Percentiles rank a stretch among this genome's conserved stretches.
Evolutionary conservation across 371 early-diverging fungal genomes (phyloP).

Genomic region (Mucor velutinosus): DNA sequence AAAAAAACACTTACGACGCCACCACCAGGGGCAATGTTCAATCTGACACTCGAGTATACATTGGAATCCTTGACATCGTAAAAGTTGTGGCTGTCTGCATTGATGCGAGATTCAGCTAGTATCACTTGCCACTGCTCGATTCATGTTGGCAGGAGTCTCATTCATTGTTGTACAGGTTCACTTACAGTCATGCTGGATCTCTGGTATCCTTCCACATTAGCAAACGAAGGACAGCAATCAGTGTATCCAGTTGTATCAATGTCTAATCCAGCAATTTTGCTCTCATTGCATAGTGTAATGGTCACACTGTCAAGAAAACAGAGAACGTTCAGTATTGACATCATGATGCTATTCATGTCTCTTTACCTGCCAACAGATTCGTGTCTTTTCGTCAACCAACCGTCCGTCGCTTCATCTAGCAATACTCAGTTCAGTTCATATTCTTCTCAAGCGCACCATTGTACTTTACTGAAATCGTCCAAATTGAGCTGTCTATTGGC

Average conservation of each 20-base stretch:
- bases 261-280: slow-evolving; percentile 75
- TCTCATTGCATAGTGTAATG: slow-evolving; percentile 73
- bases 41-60: slow-evolving; percentile 63
- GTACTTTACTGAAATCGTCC: background rate
- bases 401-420: slow-evolving; percentile 34
- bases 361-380: slow-evolving; percentile 57
- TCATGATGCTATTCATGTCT: background rate
- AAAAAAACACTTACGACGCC: slow-evolving; percentile 59
- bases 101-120: slow-evolving; percentile 58
- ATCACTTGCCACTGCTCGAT: slow-evolving; percentile 65
- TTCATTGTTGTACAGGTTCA: background rate
- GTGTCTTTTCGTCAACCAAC: slow-evolving; percentile 41
- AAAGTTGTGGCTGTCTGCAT: slow-evolving; percentile 65
- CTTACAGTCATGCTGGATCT: background rate
- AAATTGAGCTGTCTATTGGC: slow-evolving; percentile 24
- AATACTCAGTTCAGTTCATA: background rate
- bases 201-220: slow-evolving; percentile 9
- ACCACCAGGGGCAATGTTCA: slow-evolving; percentile 83
- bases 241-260: slow-evolving; percentile 82
- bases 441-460: background rate
- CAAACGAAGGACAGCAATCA: slow-evolving; percentile 64
- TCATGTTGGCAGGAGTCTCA: background rate
- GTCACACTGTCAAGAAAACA: slow-evolving; percentile 52
- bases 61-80: slow-evolving; percentile 40
- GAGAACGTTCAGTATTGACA: background rate